Evolutionary conservation across 805 yeast genomes (phyloP).

Genomic region (Ogataea ramenticola): DNA sequence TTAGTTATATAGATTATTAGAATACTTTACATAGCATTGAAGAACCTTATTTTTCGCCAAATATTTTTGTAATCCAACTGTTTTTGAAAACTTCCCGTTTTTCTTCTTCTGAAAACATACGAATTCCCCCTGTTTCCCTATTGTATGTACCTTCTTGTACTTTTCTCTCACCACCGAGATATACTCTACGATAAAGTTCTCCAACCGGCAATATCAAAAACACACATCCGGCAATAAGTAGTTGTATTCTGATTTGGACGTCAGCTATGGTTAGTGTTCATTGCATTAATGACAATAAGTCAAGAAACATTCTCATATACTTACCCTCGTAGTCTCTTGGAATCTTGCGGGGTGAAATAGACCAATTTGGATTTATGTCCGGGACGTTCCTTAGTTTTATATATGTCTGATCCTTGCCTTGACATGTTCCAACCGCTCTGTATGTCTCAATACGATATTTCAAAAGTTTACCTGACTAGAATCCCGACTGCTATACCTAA

Average conservation of each 20-base stretch:
- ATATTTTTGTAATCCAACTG: conserved; percentile 32
- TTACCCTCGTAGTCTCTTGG: neutral
- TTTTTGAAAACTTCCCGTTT: conserved; percentile 27
- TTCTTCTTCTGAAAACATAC: conserved; percentile 38
- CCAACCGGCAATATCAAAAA: conserved; percentile 22
- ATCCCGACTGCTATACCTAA: too few relatives aligned
- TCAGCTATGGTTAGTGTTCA: conserved; percentile 10
- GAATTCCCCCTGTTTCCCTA: conserved; percentile 35
- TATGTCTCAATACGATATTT: too few relatives aligned
- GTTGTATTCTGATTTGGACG: conserved; percentile 15
- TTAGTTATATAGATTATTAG: neutral
- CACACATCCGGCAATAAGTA: conserved; percentile 24
- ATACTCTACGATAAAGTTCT: conserved; percentile 26
- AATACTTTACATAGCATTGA: conserved; percentile 27
- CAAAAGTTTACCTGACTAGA: too few relatives aligned
- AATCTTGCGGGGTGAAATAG: neutral
- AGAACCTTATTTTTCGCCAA: conserved; percentile 33
- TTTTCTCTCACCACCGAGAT: conserved; percentile 34
- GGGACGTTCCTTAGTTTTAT: neutral
- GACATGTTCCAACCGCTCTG: neutral
- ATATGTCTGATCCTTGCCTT: neutral
- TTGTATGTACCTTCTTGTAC: conserved; percentile 38
- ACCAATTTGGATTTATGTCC: conserved; percentile 18
- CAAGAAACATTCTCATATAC: neutral
- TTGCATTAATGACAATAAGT: conserved; percentile 1